These are phyloP conservation scores for Ophiostoma ips DNA, from an alignment of 2,329 filamentous ascomycete species.

Conservation along the genomic window DNA sequence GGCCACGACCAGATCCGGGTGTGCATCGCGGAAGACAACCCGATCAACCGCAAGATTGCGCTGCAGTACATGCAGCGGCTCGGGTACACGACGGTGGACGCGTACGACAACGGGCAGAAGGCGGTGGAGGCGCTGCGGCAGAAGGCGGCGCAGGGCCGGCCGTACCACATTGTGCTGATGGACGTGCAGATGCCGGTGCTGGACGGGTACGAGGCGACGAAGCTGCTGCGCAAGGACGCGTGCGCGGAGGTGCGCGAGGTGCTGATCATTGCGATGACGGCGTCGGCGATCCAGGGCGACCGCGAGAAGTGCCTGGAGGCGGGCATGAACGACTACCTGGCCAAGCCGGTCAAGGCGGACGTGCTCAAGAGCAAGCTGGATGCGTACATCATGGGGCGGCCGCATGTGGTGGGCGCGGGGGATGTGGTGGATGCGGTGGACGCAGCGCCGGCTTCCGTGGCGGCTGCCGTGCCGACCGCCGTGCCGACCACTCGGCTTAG, in stretches of 20 bases:
- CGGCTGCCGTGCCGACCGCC: background rate
- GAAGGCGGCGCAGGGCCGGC: slow-evolving; percentile 54
- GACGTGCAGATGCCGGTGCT: slow-evolving; percentile 93
- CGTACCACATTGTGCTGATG: slow-evolving; percentile 88
- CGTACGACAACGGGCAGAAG: slow-evolving; percentile 79
- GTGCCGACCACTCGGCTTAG: too few relatives aligned
- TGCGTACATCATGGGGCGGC: slow-evolving; percentile 31
- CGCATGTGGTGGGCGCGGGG: too few relatives aligned
- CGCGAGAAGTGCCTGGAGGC: slow-evolving; percentile 89
- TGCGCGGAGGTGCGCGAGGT: slow-evolving; percentile 66
- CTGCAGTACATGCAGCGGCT: slow-evolving; percentile 80
- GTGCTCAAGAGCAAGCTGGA: slow-evolving; percentile 73
- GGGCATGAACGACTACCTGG: slow-evolving; percentile 95
- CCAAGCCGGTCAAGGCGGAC: slow-evolving; percentile 84
- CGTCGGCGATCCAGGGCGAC: slow-evolving; percentile 85
- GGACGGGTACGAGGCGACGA: slow-evolving; percentile 85
- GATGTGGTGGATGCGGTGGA: too few relatives aligned
- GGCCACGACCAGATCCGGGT: slow-evolving; percentile 68
- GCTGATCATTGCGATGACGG: slow-evolving; percentile 95
- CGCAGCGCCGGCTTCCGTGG: slow-evolving; percentile 18
- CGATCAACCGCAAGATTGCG: slow-evolving; percentile 88
- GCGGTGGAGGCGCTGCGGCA: slow-evolving; percentile 73
- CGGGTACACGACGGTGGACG: slow-evolving; percentile 68
- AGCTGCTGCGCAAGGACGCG: slow-evolving; percentile 62
- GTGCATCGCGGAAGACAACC: slow-evolving; percentile 90